Evolutionary conservation across 73 alveolate species (phyloP), one percentile per base, ranked within the genome.

Genomic region (Stentor roeselii): DNA sequence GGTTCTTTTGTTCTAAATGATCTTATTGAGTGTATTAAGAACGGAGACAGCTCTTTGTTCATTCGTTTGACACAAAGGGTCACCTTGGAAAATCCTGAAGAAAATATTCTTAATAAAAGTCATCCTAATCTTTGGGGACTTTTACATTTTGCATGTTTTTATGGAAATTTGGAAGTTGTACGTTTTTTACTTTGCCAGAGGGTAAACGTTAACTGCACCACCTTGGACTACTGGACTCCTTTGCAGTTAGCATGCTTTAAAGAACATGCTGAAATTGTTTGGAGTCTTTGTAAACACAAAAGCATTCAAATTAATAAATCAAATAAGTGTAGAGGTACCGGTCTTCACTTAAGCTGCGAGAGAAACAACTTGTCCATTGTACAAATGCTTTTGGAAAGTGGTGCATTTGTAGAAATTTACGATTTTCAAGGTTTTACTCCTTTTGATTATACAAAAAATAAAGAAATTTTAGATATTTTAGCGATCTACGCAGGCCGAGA

Each of bases 61-160:
- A 50, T 50, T 21, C 6, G 6, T 6, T 11, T 50, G 30, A 21
- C 67, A 50, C 30, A 50, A 50, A 50, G 6, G 67, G 30, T 11
- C 67, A 11, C 67, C 6, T 11, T 6, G 21, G 21, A 11, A 21
- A 11, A 50, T 21, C 67, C 67, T 30, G 80, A 67, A 14, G 80
- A 67, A 67, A 40, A 67, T 67, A 21, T 67, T 15, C 41, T 67
- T 21, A 67, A 67, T 32, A 36, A 67, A 67, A 40, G 27, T 21
- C 80, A 67, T n/a, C 80, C 80, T 27, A 14, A 67, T 39, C 75
- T 37, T 36, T 76, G 84, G 59, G 67, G 60, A 34, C 84, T 67
- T 30, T 21, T 67, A 27, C 80, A 67, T 67, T 67, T 27, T 67
- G 80, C 80, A 1, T 67, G 41, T 21, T 67, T 27, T 67, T 32